Evolutionary conservation across 176 grass and related monocot genomes (phyloP).

Genomic region (Lolium multiflorum): DNA sequence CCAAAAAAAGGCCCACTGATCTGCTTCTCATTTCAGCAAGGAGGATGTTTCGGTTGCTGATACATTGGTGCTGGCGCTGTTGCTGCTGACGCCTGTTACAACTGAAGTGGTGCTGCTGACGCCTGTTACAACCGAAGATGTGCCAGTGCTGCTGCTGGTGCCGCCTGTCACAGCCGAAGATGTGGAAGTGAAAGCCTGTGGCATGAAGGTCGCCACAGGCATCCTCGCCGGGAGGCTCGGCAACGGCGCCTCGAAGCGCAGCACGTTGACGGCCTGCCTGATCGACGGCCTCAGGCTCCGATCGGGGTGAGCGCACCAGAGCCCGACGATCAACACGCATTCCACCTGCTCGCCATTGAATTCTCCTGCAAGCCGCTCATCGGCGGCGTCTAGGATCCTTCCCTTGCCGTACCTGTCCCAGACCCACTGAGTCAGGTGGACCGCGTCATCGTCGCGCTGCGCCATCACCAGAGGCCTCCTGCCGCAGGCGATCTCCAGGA

Average conservation of each 20-base stretch:
- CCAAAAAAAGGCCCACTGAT: neutral
- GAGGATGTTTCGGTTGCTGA: neutral
- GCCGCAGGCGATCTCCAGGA: constrained; percentile 51
- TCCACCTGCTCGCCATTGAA: constrained; percentile 33
- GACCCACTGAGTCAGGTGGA: constrained; percentile 20
- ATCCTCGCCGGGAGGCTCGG: constrained; percentile 32
- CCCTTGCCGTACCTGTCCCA: constrained; percentile 29
- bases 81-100: constrained; percentile 4
- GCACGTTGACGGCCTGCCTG: constrained; percentile 44
- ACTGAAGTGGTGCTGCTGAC: neutral
- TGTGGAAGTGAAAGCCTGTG: neutral
- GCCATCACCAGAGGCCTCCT: neutral
- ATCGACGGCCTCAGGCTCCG: constrained; percentile 38
- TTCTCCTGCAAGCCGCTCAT: neutral
- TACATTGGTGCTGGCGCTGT: neutral
- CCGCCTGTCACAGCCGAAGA: too few species aligned
- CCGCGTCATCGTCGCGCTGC: neutral
- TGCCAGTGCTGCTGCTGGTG: too few species aligned
- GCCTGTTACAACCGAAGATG: neutral
- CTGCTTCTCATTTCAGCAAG: constrained; percentile 1
- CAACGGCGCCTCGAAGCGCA: constrained; percentile 16
- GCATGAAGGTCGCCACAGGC: constrained; percentile 44
- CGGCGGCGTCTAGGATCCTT: constrained; percentile 33
- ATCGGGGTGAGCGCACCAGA: constrained; percentile 52
- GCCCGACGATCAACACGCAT: constrained; percentile 42